A percentile compares a stretch with the other conserved stretches of the same genome.
These are phyloP conservation scores for Colletotrichum spinosum DNA, from an alignment of 2,329 filamentous ascomycete genomes.

Conservation along the genomic window DNA sequence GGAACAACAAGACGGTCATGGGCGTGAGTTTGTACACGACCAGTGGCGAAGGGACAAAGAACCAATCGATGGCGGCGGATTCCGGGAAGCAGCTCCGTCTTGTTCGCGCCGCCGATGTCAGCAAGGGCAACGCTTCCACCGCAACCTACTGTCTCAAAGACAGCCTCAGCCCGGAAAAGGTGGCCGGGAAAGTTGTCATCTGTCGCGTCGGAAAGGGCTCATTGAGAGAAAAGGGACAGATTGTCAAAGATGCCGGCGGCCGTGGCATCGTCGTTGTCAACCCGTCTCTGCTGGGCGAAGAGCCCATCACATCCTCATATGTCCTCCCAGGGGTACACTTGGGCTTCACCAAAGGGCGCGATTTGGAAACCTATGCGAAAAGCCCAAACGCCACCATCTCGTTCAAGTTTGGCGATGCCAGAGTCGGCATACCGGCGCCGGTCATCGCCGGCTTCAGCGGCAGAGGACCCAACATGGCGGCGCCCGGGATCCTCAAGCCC, in stretches of 20 bases:
- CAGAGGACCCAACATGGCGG: slow-evolving; percentile 25
- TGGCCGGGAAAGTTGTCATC: slow-evolving; percentile 10
- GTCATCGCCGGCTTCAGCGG: slow-evolving; percentile 32
- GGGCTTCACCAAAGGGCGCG: neutral
- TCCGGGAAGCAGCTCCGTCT: neutral
- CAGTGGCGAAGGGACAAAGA: slow-evolving; percentile 2
- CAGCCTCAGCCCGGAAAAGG: slow-evolving; percentile 17
- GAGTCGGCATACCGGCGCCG: slow-evolving; percentile 23
- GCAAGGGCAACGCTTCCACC: slow-evolving; percentile 3
- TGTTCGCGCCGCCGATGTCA: neutral
- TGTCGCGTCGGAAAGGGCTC: slow-evolving; percentile 1
- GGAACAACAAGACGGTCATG: slow-evolving; percentile 8
- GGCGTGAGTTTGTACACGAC: slow-evolving; percentile 15
- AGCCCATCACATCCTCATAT: neutral
- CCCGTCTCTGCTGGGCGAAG: neutral
- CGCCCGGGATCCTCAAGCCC: slow-evolving; percentile 30
- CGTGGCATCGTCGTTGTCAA: slow-evolving; percentile 19
- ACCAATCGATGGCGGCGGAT: neutral
- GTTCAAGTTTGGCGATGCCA: slow-evolving; percentile 11
- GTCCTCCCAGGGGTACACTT: slow-evolving; percentile 14
- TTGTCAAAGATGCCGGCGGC: slow-evolving; percentile 16
- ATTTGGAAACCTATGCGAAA: slow-evolving; percentile 10
- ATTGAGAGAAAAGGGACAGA: neutral
- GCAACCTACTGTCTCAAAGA: neutral
- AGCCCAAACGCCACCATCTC: slow-evolving; percentile 2